Evolutionary conservation across 2,329 filamentous ascomycete species (phyloP).

Genomic region (Scopulariopsis brevicaulis): DNA sequence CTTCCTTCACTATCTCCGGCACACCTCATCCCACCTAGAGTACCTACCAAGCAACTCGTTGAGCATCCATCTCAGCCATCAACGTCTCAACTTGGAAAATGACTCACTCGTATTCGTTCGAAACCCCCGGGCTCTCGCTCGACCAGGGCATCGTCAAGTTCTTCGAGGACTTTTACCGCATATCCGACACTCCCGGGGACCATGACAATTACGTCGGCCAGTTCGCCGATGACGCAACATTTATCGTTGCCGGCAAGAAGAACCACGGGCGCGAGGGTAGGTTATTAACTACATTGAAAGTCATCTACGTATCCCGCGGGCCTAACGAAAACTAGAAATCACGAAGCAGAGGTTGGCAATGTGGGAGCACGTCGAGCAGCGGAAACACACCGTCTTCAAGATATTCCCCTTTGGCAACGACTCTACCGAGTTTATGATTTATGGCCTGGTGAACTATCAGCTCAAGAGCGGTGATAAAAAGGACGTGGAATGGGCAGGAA

Average conservation of each 20-base stretch:
- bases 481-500: constrained; percentile 39
- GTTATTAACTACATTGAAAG: background rate
- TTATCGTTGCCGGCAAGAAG: constrained; percentile 16
- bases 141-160: constrained; percentile 13
- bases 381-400: constrained; percentile 16
- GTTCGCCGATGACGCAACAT: constrained; percentile 16
- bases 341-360: constrained; percentile 14
- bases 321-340: constrained; percentile 13
- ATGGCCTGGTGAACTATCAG: constrained; percentile 15
- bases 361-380: constrained; percentile 16
- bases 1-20: no score
- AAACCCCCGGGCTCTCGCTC: constrained; percentile 5
- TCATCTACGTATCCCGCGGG: background rate
- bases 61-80: background rate
- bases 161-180: constrained; percentile 16
- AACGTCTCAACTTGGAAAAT: background rate
- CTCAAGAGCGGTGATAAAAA: constrained; percentile 14
- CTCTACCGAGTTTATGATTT: constrained; percentile 18
- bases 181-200: constrained; percentile 17
- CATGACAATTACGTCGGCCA: constrained; percentile 17
- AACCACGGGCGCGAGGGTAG: constrained; percentile 13
- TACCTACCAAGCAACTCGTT: no score
- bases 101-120: background rate
- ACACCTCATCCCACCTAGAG: no score
- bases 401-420: constrained; percentile 16